Evolutionary conservation across 345 rosid genomes (phyloP), one percentile per base, ranked within the genome.

Genomic region (Arabis alpina): DNA sequence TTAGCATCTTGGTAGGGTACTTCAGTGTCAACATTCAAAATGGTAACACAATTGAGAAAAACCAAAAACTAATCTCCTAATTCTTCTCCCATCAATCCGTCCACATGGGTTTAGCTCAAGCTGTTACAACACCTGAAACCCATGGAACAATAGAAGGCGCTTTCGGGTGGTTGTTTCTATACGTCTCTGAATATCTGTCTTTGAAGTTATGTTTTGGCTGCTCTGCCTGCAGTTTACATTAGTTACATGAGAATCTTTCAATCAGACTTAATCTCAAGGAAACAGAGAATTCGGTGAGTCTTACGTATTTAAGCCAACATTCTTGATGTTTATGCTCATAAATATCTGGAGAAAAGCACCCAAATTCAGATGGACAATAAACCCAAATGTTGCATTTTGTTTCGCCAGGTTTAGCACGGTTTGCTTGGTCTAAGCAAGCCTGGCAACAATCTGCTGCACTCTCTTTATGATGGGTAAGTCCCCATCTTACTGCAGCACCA

Each of bases 361-460:
- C 99, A 10, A 69, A 61, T 76, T 87, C 96, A 12, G 81, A 76
- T 3, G 99, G 99, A 77, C 99, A 95, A 78, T 92, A 95, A 28
- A 95, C 99, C 99, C 99, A 95, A 54, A 86, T 76, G 79, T 95
- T 95, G 88, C 99, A 95, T 76, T 70, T 92, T 71, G 73, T 81
- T 79, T 90, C 87, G 65, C 92, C 96, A n/a, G 91, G 90, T 58
- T 78, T 85, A 2, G 96, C 97, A 56, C 37, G 65, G 69, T 82
- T 85, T 43, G 98, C 96, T 54, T 92, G 99, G 74, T 91, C 97
- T 70, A 90, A 77, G 80, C 99, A 95, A 57, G 98, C 96, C 64
- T 92, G 92, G 80, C 98, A 95, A 80, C 99, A 95, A 70, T 95
- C 97, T 10, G 98, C 98, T 39, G 98, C 99, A 79, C 98, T 95